A percentile compares a stretch with the other conserved stretches of the same genome.
Evolutionary conservation across 2,329 filamentous ascomycete species (phyloP).

Genomic region (Cladosporium sp.): DNA sequence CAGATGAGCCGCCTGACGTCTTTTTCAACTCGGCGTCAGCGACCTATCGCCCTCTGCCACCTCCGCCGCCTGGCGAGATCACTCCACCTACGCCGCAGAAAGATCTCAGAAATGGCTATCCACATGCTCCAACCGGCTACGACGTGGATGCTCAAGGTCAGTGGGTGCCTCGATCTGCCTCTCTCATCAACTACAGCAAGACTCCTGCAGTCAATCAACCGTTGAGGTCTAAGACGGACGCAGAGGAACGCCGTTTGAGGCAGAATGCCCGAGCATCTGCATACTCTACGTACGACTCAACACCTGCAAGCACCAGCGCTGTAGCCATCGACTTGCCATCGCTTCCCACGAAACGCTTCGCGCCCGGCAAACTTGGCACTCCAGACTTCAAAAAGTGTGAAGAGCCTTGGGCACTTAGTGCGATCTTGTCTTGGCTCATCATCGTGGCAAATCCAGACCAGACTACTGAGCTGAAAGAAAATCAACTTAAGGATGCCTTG

Average conservation of each 20-base stretch:
- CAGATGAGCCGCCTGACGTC: conserved; percentile 72
- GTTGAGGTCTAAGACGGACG: conserved; percentile 91
- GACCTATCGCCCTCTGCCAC: conserved; percentile 56
- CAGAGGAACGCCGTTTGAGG: conserved; percentile 60
- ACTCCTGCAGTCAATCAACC: conserved; percentile 75
- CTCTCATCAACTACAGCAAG: conserved; percentile 75
- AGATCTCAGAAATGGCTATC: conserved; percentile 3
- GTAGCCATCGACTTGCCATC: conserved; percentile 78
- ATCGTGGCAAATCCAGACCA: conserved; percentile 73
- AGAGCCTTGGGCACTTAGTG: conserved; percentile 90
- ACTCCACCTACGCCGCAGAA: conserved; percentile 19
- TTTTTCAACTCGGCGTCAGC: conserved; percentile 85
- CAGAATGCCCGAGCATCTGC: conserved; percentile 37
- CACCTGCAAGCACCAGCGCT: conserved; percentile 36
- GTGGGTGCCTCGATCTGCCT: conserved; percentile 69
- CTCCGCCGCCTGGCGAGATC: conserved; percentile 58
- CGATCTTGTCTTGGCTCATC: conserved; percentile 81
- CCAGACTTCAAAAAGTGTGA: conserved; percentile 78
- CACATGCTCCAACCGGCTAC: conserved; percentile 23
- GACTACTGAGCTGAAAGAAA: conserved; percentile 79
- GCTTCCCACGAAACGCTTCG: conserved; percentile 76
- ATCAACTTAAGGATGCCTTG: conserved; percentile 80
- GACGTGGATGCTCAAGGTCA: conserved; percentile 24
- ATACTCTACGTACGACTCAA: conserved; percentile 35
- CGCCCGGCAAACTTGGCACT: conserved; percentile 75